Evolutionary conservation across 148 eudicot genomes (phyloP).

Genomic region (Hydrangea macrophylla): DNA sequence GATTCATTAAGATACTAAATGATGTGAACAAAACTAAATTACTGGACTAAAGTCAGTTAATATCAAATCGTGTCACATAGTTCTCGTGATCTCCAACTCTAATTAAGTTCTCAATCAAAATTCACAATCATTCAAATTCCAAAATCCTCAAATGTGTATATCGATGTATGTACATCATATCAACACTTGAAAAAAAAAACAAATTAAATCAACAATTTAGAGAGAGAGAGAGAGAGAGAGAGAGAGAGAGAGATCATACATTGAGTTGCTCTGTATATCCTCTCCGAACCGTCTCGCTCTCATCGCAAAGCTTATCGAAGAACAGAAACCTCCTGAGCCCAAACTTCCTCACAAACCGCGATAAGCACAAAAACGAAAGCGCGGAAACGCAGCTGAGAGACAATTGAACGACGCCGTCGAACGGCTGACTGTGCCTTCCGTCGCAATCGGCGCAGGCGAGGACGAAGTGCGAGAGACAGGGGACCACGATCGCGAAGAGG

Average conservation of each 20-base stretch:
- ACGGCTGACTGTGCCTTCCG: slow-evolving; percentile 48
- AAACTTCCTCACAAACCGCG: slow-evolving; percentile 48
- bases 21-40: no score
- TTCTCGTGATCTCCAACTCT: no score
- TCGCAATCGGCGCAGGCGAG: slow-evolving; percentile 73
- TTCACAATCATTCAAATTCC: no score
- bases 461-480: slow-evolving; percentile 63
- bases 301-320: slow-evolving; percentile 77
- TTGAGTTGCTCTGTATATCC: slow-evolving; percentile 72
- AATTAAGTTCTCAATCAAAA: no score
- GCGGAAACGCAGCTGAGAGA: slow-evolving; percentile 62
- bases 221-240: neutral
- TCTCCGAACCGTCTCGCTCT: slow-evolving; percentile 69
- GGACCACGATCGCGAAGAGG: slow-evolving; percentile 49
- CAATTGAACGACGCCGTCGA: slow-evolving; percentile 63
- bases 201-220: no score
- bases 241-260: slow-evolving; percentile 38
- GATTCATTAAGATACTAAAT: no score
- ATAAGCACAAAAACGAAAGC: slow-evolving; percentile 61
- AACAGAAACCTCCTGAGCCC: slow-evolving; percentile 80
- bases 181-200: no score
- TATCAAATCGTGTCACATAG: no score
- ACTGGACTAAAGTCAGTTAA: no score
- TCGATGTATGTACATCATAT: no score
- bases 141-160: no score